These are phyloP conservation scores for Phaeophleospora eucalypticola DNA, from an alignment of 2,329 filamentous ascomycete genomes.

Conservation along the genomic window DNA sequence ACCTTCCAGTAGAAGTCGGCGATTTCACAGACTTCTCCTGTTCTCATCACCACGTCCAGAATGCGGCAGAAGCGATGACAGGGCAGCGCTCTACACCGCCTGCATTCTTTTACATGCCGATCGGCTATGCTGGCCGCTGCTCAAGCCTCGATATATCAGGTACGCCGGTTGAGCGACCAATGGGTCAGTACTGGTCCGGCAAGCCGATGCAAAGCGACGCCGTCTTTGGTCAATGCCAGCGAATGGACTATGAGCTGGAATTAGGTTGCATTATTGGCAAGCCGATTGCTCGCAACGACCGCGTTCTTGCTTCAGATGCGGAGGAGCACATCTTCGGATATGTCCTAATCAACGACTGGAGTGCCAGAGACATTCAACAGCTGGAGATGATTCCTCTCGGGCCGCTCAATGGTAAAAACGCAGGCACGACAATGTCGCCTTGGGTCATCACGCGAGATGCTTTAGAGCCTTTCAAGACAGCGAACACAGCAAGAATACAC, in stretches of 20 bases:
- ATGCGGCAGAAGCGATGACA: slow-evolving; percentile 44
- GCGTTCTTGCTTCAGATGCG: slow-evolving; percentile 37
- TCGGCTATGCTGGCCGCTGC: slow-evolving; percentile 54
- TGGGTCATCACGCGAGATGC: slow-evolving; percentile 60
- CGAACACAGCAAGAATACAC: slow-evolving; percentile 16
- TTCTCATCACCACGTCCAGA: slow-evolving; percentile 50
- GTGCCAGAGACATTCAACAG: slow-evolving; percentile 57
- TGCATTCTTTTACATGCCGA: slow-evolving; percentile 46
- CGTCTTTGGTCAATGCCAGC: slow-evolving; percentile 40
- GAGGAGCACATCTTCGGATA: slow-evolving; percentile 58
- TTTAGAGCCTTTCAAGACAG: slow-evolving; percentile 35
- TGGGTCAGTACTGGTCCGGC: slow-evolving; percentile 40
- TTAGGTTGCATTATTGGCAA: slow-evolving; percentile 42
- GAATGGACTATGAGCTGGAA: slow-evolving; percentile 49
- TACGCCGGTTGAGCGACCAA: slow-evolving; percentile 46
- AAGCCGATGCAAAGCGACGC: slow-evolving; percentile 48
- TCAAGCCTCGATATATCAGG: slow-evolving; percentile 52
- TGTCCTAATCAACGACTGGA: slow-evolving; percentile 60
- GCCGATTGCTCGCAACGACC: slow-evolving; percentile 35
- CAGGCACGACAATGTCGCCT: slow-evolving; percentile 57
- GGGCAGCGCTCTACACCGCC: slow-evolving; percentile 41
- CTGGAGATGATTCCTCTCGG: slow-evolving; percentile 60
- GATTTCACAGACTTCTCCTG: slow-evolving; percentile 58
- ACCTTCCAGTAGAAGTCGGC: slow-evolving; percentile 52
- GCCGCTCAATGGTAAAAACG: slow-evolving; percentile 58